phyloP scores from a whole-genome alignment of 768 basidiomycete species.

The Naganishia kalamii region DNA sequence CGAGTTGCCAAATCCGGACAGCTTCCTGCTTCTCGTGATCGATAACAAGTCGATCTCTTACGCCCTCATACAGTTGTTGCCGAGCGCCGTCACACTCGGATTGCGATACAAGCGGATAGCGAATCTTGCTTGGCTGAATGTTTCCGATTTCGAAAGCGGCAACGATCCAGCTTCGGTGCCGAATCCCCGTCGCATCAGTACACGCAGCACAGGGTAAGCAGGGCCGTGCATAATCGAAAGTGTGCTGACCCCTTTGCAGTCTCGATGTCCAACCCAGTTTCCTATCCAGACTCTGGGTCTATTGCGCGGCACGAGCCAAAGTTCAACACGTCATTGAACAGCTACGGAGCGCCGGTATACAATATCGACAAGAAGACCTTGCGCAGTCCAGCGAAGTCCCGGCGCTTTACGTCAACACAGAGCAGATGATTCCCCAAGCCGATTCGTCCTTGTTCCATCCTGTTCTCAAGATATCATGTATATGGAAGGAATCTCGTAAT shows the following conservation, averaged over 20 bases:
- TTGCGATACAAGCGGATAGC: neutral
- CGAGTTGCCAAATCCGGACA: constrained; percentile 4
- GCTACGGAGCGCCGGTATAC: neutral
- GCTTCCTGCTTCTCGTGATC: neutral
- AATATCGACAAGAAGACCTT: neutral
- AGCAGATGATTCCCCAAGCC: constrained; percentile 6
- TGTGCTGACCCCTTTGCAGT: neutral
- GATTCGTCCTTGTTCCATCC: neutral
- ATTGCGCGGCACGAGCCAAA: neutral
- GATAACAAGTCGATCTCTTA: constrained; percentile 2
- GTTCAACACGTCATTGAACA: neutral
- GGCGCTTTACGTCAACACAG: neutral
- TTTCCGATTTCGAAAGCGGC: neutral
- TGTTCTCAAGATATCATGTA: constrained; percentile 1
- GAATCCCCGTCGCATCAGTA: neutral
- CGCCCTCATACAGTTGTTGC: constrained; percentile 6
- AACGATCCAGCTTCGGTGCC: neutral
- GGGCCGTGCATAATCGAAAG: neutral
- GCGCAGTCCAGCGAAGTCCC: neutral
- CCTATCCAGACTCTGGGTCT: neutral
- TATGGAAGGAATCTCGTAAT: neutral
- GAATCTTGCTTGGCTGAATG: constrained; percentile 4
- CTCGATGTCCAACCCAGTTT: neutral
- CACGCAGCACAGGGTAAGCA: neutral
- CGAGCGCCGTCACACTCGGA: neutral